Evolutionary conservation across 2,329 filamentous ascomycete genomes (phyloP).

Genomic region (Madurella mycetomatis): DNA sequence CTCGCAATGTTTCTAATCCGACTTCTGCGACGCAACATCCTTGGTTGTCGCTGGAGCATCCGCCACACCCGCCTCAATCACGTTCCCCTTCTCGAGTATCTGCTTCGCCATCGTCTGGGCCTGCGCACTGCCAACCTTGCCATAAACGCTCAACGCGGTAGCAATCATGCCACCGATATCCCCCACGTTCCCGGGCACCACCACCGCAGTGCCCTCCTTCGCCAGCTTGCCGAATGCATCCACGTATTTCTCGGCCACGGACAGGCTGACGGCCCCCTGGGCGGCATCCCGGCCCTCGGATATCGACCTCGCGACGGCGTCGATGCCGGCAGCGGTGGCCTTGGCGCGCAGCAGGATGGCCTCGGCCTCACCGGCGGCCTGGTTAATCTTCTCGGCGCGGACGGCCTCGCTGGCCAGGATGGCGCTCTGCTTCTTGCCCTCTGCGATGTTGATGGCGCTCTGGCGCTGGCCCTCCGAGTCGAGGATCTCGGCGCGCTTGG

Average conservation of each 20-base stretch:
- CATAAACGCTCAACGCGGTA: slow-evolving; percentile 90
- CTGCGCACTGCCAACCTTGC: slow-evolving; percentile 82
- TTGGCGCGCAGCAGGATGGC: slow-evolving; percentile 81
- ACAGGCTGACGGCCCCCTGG: slow-evolving; percentile 78
- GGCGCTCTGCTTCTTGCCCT: slow-evolving; percentile 94
- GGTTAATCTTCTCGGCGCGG: slow-evolving; percentile 87
- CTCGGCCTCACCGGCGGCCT: slow-evolving; percentile 86
- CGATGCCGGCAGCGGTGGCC: slow-evolving; percentile 84
- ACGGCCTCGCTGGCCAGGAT: slow-evolving; percentile 93
- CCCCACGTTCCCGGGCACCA: slow-evolving; percentile 94
- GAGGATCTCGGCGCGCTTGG: slow-evolving; percentile 94
- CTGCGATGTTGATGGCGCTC: slow-evolving; percentile 97
- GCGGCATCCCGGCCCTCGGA: slow-evolving; percentile 68
- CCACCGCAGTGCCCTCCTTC: slow-evolving; percentile 90
- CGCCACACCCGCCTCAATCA: slow-evolving; percentile 20
- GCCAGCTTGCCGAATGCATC: slow-evolving; percentile 86
- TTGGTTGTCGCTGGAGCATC: slow-evolving; percentile 1
- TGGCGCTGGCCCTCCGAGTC: slow-evolving; percentile 96
- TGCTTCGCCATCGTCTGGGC: slow-evolving; percentile 60
- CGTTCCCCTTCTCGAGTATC: slow-evolving; percentile 34
- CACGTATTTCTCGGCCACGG: slow-evolving; percentile 95
- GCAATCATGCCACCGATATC: slow-evolving; percentile 97
- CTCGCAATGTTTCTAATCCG: not conserved
- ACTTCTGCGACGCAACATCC: not conserved
- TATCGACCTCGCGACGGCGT: slow-evolving; percentile 76